A percentile compares a stretch with the other conserved stretches of the same genome.
Conservation (phyloP, 257 asterid genomes). For the Penstemon eatonii region DNA sequence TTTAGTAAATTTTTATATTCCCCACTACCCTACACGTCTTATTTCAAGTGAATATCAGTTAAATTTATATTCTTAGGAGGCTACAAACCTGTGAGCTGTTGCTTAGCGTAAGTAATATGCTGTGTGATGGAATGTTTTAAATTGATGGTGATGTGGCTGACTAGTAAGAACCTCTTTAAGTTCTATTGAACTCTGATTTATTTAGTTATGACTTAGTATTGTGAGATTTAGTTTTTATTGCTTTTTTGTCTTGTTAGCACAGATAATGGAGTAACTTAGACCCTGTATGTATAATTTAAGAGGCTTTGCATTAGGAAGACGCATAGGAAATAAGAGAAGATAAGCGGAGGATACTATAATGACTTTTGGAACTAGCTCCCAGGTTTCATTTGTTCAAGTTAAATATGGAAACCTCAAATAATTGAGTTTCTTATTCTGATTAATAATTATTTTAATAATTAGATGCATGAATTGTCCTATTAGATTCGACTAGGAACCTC, state of each 20-base stretch:
- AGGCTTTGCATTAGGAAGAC: background rate
- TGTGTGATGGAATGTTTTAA: background rate
- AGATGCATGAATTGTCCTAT: background rate
- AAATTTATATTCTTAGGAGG: background rate
- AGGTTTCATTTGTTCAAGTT: background rate
- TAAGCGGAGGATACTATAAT: background rate
- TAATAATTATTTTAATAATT: background rate
- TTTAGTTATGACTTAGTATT: background rate
- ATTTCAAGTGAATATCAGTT: background rate
- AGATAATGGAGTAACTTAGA: background rate
- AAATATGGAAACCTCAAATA: background rate
- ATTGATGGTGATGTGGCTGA: background rate
- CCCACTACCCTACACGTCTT: background rate
- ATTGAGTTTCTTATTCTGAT: background rate
- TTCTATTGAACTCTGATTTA: background rate
- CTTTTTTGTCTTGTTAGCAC: background rate
- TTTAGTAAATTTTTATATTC: background rate
- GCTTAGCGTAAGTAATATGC: background rate
- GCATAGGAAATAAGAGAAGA: background rate
- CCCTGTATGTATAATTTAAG: slow-evolving; percentile 2
- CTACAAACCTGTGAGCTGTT: background rate
- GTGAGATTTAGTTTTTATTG: no score
- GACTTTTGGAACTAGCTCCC: background rate
- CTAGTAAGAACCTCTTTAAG: background rate
- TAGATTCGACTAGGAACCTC: background rate